phyloP scores from a whole-genome alignment of 1,284 basidiomycete species.

The Pascua guehoae region DNA sequence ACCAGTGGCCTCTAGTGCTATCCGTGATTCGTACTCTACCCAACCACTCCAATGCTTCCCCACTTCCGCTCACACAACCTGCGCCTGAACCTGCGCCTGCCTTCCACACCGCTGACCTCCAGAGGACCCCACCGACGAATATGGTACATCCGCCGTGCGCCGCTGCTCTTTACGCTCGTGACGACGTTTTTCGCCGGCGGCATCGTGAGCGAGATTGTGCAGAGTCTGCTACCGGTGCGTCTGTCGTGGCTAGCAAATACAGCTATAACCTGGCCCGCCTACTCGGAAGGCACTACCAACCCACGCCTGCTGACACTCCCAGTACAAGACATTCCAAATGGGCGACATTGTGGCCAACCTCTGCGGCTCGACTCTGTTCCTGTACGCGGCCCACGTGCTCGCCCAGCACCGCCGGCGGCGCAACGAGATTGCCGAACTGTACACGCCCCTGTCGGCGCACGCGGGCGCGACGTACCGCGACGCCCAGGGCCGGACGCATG shows the following conservation, averaged over 20 bases:
- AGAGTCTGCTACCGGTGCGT: slow-evolving; percentile 46
- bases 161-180: slow-evolving; percentile 39
- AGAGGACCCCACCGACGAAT: slow-evolving; percentile 38
- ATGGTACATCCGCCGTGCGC: slow-evolving; percentile 48
- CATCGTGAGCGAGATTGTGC: slow-evolving; percentile 44
- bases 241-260: neutral
- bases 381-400: slow-evolving; percentile 42
- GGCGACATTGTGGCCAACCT: slow-evolving; percentile 48
- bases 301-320: slow-evolving; percentile 2
- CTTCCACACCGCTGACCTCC: slow-evolving; percentile 3
- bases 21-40: neutral
- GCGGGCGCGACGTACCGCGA: slow-evolving; percentile 34
- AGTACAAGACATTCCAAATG: slow-evolving; percentile 47
- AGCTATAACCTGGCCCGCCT: neutral
- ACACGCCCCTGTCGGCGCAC: slow-evolving; percentile 39
- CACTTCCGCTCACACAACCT: no score
- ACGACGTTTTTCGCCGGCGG: slow-evolving; percentile 44
- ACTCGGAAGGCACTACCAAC: no score
- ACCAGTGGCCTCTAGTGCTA: no score
- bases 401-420: slow-evolving; percentile 25
- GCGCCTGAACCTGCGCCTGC: neutral
- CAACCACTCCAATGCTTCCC: no score
- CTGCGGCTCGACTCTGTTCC: slow-evolving; percentile 39
- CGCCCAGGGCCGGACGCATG: slow-evolving; percentile 41
- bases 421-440: slow-evolving; percentile 39